Evolutionary conservation across 164 flowering plant genomes (phyloP).

Genomic region (Cinnamomum chago): DNA sequence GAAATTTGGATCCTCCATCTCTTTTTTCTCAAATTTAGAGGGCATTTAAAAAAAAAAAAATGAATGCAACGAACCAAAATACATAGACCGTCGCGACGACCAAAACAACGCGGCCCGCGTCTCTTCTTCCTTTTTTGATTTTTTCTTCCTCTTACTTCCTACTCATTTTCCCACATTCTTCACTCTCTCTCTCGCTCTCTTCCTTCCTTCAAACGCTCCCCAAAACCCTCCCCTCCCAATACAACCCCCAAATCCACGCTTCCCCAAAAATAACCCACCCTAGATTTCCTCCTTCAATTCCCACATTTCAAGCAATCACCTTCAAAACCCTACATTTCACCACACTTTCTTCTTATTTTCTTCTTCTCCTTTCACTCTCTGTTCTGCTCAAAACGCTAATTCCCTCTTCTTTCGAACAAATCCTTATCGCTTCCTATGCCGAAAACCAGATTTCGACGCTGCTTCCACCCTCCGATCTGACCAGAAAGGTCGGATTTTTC

Average conservation of each 20-base stretch:
- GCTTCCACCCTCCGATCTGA: slow-evolving; percentile 12
- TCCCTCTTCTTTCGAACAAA: background rate
- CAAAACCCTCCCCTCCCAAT: background rate
- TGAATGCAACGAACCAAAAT: background rate
- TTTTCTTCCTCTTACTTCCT: background rate
- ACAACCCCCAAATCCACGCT: no score
- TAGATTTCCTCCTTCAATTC: no score
- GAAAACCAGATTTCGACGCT: slow-evolving; percentile 6
- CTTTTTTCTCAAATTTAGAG: no score
- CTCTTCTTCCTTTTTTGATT: background rate
- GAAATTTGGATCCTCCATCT: no score
- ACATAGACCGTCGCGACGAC: background rate
- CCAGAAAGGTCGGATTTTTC: background rate
- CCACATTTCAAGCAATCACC: background rate
- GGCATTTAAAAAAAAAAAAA: no score
- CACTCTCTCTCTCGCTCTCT: background rate
- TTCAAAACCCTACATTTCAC: background rate
- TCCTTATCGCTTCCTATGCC: slow-evolving; percentile 4
- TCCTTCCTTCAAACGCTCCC: background rate
- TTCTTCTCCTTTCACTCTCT: no score
- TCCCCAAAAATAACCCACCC: no score
- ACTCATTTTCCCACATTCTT: background rate
- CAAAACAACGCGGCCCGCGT: background rate
- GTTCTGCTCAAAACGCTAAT: background rate
- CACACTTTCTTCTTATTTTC: no score